These are phyloP conservation scores for Salix caprea DNA, from an alignment of 345 rosid species.

Conservation along the genomic window DNA sequence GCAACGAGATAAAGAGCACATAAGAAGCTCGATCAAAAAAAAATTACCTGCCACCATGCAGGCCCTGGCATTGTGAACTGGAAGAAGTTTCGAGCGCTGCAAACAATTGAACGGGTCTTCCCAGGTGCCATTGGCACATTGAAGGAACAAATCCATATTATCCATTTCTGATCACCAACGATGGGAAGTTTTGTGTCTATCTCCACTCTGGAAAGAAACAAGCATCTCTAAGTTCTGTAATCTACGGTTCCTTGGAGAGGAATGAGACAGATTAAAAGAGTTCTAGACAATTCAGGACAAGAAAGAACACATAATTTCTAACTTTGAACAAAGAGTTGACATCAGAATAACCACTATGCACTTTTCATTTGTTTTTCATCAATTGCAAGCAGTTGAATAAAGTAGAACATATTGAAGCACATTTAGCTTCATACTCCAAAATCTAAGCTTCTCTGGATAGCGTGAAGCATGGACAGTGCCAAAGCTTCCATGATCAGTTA, in stretches of 20 bases:
- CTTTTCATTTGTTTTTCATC: not conserved
- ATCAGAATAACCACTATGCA: not conserved
- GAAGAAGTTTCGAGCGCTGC: conserved; percentile 96
- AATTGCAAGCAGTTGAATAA: not conserved
- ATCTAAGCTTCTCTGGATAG: not conserved
- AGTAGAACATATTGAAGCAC: not conserved
- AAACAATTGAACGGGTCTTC: conserved; percentile 89
- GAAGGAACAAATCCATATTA: conserved; percentile 95
- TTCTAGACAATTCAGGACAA: not conserved
- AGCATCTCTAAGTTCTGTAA: not conserved
- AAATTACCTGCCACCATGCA: conserved; percentile 91
- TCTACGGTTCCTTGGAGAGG: not conserved
- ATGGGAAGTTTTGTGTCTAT: conserved; percentile 82
- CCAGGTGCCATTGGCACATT: conserved; percentile 98
- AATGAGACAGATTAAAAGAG: not conserved
- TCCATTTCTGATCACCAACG: conserved; percentile 81
- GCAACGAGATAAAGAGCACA: not conserved
- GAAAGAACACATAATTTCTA: not conserved
- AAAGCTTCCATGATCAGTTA: not conserved
- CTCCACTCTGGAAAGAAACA: conserved; percentile 55
- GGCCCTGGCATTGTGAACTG: conserved; percentile 90
- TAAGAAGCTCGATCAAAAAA: conserved; percentile 1
- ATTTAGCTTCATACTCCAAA: not conserved
- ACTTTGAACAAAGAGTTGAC: not conserved
- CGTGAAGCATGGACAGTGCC: not conserved